Conservation (phyloP, 768 basidiomycete species). For the Cubamyces sp. region DNA sequence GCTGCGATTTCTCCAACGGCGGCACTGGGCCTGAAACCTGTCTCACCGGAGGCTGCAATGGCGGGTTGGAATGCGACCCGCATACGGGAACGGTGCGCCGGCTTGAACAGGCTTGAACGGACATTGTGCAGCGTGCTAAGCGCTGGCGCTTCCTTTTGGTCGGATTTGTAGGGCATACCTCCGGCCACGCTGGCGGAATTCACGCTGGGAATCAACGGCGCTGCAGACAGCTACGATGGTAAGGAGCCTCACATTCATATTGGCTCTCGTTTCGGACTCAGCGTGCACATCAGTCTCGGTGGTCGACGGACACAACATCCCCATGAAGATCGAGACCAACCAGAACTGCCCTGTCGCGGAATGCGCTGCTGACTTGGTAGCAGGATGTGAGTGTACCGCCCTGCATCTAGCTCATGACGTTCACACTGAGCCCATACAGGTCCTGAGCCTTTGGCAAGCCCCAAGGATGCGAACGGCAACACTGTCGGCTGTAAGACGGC, state of each 20-base stretch:
- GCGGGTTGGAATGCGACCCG: slow-evolving; percentile 42
- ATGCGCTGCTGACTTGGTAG: slow-evolving; percentile 41
- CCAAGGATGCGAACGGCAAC: slow-evolving; percentile 38
- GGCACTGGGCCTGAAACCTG: slow-evolving; percentile 38
- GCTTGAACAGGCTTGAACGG: neutral
- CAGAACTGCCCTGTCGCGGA: slow-evolving; percentile 37
- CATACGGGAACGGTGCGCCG: slow-evolving; percentile 40
- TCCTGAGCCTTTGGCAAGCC: slow-evolving; percentile 34
- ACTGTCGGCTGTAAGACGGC: slow-evolving; percentile 49
- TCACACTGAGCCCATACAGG: slow-evolving; percentile 16
- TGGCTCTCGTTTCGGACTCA: neutral
- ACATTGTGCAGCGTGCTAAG: neutral
- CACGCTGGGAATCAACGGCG: slow-evolving; percentile 34
- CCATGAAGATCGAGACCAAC: slow-evolving; percentile 37
- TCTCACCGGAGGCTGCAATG: slow-evolving; percentile 43
- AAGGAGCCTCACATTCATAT: neutral
- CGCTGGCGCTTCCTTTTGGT: neutral
- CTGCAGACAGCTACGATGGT: slow-evolving; percentile 39
- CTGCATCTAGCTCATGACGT: neutral
- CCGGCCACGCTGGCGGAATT: slow-evolving; percentile 42
- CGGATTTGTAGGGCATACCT: slow-evolving; percentile 34
- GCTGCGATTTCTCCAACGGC: slow-evolving; percentile 41
- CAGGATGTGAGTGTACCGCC: slow-evolving; percentile 35
- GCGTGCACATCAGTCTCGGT: slow-evolving; percentile 29
- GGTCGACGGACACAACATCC: slow-evolving; percentile 39